These are phyloP conservation scores for Spathaspora boniae DNA, from an alignment of 805 yeast genomes.

Conservation along the genomic window DNA sequence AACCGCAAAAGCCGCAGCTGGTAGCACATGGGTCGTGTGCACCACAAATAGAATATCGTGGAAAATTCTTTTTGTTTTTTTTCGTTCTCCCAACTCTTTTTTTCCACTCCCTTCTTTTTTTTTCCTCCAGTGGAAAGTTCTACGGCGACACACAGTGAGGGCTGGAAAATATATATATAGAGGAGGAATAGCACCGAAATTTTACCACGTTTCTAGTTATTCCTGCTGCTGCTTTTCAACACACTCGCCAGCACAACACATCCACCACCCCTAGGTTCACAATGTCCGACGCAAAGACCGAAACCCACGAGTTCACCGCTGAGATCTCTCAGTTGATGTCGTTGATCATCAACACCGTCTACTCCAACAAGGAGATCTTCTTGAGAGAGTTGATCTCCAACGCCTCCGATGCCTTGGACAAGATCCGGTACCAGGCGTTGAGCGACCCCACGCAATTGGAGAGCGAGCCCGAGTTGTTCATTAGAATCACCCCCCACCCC, in stretches of 20 bases:
- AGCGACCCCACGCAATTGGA: conserved; percentile 90
- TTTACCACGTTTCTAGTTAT: too few species aligned
- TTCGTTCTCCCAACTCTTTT: too few species aligned
- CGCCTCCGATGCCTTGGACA: conserved; percentile 98
- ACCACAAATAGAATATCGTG: conserved; percentile 25
- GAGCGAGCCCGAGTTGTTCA: conserved; percentile 92
- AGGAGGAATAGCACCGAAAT: too few species aligned
- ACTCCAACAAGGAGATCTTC: conserved; percentile 98
- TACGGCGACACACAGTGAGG: too few species aligned
- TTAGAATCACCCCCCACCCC: conserved; percentile 95
- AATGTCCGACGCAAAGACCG: conserved; percentile 56
- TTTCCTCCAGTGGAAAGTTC: too few species aligned
- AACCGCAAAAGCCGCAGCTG: background rate
- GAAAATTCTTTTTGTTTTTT: conserved; percentile 20
- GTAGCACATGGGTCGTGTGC: conserved; percentile 4
- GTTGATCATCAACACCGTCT: conserved; percentile 98
- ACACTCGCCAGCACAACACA: background rate
- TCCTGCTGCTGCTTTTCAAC: background rate
- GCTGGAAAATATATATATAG: too few species aligned
- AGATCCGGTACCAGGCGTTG: conserved; percentile 94
- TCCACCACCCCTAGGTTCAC: conserved; percentile 11
- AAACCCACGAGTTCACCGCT: conserved; percentile 97
- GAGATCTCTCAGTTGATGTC: conserved; percentile 99
- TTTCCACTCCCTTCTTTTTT: too few species aligned
- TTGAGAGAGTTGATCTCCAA: conserved; percentile 98